A percentile compares a stretch with the other conserved stretches of the same genome.
These are phyloP conservation scores for Linaria vulgaris DNA, from an alignment of 257 asterid species.

Conservation along the genomic window DNA sequence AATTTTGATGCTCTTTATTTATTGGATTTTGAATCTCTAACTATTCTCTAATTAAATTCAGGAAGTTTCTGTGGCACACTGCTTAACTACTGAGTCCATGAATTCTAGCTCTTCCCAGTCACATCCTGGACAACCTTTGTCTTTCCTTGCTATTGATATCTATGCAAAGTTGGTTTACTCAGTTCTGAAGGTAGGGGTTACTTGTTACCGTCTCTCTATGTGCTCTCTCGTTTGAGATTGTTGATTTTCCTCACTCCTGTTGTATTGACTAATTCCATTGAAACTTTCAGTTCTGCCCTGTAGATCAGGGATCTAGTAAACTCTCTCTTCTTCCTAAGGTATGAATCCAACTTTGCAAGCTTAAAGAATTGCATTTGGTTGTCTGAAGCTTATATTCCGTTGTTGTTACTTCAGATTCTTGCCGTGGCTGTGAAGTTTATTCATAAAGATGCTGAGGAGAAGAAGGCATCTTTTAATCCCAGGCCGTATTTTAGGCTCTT, in stretches of 20 bases:
- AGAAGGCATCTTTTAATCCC: conserved; percentile 66
- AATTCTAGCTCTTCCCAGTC: conserved; percentile 64
- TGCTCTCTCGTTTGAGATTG: background rate
- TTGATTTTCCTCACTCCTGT: background rate
- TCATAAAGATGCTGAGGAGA: conserved; percentile 83
- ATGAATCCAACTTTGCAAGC: conserved; percentile 8
- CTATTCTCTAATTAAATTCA: conserved; percentile 30
- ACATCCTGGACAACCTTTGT: conserved; percentile 65
- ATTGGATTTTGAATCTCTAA: conserved; percentile 12
- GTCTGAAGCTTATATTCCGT: conserved; percentile 20
- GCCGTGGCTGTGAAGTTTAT: conserved; percentile 76
- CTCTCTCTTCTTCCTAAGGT: conserved; percentile 88
- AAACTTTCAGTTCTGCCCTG: conserved; percentile 68
- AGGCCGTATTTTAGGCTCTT: conserved; percentile 92
- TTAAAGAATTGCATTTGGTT: conserved; percentile 7
- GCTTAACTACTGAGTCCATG: conserved; percentile 75
- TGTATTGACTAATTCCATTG: conserved; percentile 29
- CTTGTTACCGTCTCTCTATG: conserved; percentile 13
- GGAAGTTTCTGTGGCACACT: conserved; percentile 92
- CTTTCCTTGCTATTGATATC: conserved; percentile 95
- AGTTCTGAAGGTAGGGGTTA: conserved; percentile 68
- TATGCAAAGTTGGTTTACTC: conserved; percentile 81
- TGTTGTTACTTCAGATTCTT: conserved; percentile 59
- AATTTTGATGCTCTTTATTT: background rate
- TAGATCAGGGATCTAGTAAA: conserved; percentile 71